A percentile compares a stretch with the other conserved stretches of the same genome.
Conservation (phyloP, 169 alveolate genomes). For the Eimeria acervulina region DNA sequence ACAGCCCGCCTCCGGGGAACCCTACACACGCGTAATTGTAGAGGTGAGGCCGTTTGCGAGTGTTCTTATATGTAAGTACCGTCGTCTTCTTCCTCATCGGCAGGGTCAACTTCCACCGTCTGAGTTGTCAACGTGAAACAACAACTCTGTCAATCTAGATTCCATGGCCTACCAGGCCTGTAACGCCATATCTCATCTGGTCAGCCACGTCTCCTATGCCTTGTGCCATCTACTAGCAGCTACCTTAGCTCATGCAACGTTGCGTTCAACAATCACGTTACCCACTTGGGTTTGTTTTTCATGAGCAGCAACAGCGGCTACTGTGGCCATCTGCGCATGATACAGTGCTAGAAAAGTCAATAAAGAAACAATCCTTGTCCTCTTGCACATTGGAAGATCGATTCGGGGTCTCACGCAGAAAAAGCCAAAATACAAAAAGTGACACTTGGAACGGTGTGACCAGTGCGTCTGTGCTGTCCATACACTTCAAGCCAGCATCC, state of each 20-base stretch:
- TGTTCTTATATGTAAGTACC: background rate
- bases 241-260: background rate
- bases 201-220: constrained; percentile 70
- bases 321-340: background rate
- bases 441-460: background rate
- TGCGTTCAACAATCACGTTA: background rate
- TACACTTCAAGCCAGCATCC: constrained; percentile 18
- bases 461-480: background rate
- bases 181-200: constrained; percentile 61
- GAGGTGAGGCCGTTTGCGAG: background rate
- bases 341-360: background rate
- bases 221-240: constrained; percentile 45
- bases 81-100: constrained; percentile 64
- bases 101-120: constrained; percentile 74
- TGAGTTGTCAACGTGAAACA: background rate
- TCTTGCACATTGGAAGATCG: constrained; percentile 1
- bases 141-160: background rate
- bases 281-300: constrained; percentile 68
- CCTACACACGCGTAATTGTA: background rate
- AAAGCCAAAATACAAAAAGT: constrained; percentile 30
- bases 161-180: constrained; percentile 51
- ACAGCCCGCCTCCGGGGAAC: constrained; percentile 59
- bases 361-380: background rate
- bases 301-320: constrained; percentile 11
- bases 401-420: background rate